Percentiles rank a stretch among this genome's conserved stretches.
Conservation (phyloP, 2,329 filamentous ascomycete genomes). For the Chaetomium sp. region DNA sequence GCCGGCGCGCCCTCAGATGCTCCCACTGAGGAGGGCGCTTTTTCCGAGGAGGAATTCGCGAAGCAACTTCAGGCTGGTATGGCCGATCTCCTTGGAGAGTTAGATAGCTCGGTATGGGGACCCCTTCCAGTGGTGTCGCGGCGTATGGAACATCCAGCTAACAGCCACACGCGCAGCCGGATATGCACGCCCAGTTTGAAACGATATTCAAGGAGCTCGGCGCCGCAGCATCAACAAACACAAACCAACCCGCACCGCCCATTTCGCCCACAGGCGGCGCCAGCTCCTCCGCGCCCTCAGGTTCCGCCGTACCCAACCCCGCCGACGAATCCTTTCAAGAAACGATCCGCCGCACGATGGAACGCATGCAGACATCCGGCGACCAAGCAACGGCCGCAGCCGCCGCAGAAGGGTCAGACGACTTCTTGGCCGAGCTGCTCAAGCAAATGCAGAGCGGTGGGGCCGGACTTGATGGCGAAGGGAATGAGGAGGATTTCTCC, state of each 20-base stretch:
- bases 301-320: slow-evolving; percentile 5
- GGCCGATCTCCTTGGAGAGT: slow-evolving; percentile 70
- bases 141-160: not conserved
- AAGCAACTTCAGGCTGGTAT: slow-evolving; percentile 86
- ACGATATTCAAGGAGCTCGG: slow-evolving; percentile 68
- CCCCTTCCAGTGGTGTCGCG: no score
- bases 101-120: slow-evolving; percentile 52
- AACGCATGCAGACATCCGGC: slow-evolving; percentile 86
- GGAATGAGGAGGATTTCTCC: slow-evolving; percentile 76
- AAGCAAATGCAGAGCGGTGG: slow-evolving; percentile 66
- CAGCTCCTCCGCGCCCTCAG: slow-evolving; percentile 17
- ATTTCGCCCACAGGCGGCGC: slow-evolving; percentile 19
- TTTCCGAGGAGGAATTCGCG: slow-evolving; percentile 72
- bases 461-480: slow-evolving; percentile 41
- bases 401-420: slow-evolving; percentile 60
- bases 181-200: slow-evolving; percentile 75
- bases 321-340: slow-evolving; percentile 75
- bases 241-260: slow-evolving; percentile 20
- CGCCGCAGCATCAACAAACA: slow-evolving; percentile 39
- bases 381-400: slow-evolving; percentile 77
- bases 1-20: slow-evolving; percentile 11
- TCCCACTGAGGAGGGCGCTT: slow-evolving; percentile 25
- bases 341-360: slow-evolving; percentile 89
- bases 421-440: slow-evolving; percentile 86
- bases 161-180: slow-evolving; percentile 39